A percentile compares a stretch with the other conserved stretches of the same genome.
phyloP scores from a whole-genome alignment of 306 rosid genomes.

The Vigna angularis region DNA sequence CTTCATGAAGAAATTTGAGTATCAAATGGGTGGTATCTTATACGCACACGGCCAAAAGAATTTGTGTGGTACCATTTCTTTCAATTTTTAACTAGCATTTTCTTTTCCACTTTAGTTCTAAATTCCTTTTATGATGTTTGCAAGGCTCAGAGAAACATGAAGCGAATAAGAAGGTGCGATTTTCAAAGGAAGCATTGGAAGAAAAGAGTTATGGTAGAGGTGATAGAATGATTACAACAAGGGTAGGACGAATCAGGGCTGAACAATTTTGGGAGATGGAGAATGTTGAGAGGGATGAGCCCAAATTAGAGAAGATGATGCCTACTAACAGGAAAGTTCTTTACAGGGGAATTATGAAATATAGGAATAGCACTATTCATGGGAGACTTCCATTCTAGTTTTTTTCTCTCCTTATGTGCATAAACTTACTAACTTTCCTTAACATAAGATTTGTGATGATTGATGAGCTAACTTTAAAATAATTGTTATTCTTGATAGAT shows the following conservation, averaged over 20 bases:
- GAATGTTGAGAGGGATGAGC: neutral
- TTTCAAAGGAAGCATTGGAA: constrained; percentile 62
- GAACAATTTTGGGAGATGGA: constrained; percentile 21
- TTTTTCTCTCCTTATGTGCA: too few relatives aligned
- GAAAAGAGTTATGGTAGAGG: constrained; percentile 46
- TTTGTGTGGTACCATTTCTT: neutral
- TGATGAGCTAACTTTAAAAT: too few relatives aligned
- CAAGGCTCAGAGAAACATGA: constrained; percentile 43
- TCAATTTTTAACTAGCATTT: neutral
- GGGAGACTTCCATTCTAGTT: constrained; percentile 41
- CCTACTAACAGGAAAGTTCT: constrained; percentile 68
- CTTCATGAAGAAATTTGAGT: constrained; percentile 75
- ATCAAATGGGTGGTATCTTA: constrained; percentile 50
- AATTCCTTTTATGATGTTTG: neutral
- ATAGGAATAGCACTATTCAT: constrained; percentile 30
- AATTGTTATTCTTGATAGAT: too few relatives aligned
- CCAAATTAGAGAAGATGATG: constrained; percentile 53
- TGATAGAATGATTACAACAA: neutral
- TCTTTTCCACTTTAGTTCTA: neutral
- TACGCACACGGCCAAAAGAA: neutral
- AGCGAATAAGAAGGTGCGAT: constrained; percentile 71
- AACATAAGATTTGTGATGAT: too few relatives aligned
- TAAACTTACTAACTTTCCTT: too few relatives aligned
- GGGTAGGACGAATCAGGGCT: constrained; percentile 22
- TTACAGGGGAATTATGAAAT: constrained; percentile 56